Evolutionary conservation across 1,284 basidiomycete genomes (phyloP).

Genomic region (Inonotus hispidus): DNA sequence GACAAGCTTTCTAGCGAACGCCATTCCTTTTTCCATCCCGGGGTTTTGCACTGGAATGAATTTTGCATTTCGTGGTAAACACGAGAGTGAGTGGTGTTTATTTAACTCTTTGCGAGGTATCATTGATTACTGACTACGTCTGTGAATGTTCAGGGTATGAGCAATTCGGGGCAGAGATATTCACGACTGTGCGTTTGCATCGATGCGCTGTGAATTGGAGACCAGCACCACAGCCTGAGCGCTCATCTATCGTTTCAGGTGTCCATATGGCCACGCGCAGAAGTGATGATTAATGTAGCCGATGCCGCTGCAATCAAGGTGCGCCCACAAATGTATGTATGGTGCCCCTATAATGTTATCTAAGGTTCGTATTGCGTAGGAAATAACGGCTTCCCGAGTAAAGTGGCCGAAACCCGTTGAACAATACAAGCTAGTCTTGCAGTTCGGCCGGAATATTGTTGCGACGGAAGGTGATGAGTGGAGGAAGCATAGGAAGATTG

Average conservation of each 20-base stretch:
- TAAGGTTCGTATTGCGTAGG: background rate
- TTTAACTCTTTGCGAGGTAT: background rate
- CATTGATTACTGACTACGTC: background rate
- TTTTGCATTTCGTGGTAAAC: constrained; percentile 3
- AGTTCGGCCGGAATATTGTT: constrained; percentile 38
- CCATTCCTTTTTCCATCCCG: constrained; percentile 10
- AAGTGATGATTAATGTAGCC: constrained; percentile 24
- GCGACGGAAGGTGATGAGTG: constrained; percentile 37
- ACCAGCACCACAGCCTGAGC: background rate
- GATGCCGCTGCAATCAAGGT: constrained; percentile 39
- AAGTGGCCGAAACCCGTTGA: constrained; percentile 16
- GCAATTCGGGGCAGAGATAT: constrained; percentile 11
- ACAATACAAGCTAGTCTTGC: constrained; percentile 32
- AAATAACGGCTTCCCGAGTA: constrained; percentile 11
- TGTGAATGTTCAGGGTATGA: constrained; percentile 8
- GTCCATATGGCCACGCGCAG: constrained; percentile 13
- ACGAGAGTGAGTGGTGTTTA: constrained; percentile 6
- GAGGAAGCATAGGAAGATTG: constrained; percentile 37
- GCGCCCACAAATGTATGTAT: background rate
- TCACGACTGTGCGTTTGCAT: constrained; percentile 1
- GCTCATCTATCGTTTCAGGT: background rate
- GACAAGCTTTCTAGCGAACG: constrained; percentile 7
- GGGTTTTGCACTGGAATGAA: constrained; percentile 6
- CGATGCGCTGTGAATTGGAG: background rate
- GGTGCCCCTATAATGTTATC: background rate